Evolutionary conservation across 352 stramenopile species (phyloP).

Genomic region (Globisporangium polare): DNA sequence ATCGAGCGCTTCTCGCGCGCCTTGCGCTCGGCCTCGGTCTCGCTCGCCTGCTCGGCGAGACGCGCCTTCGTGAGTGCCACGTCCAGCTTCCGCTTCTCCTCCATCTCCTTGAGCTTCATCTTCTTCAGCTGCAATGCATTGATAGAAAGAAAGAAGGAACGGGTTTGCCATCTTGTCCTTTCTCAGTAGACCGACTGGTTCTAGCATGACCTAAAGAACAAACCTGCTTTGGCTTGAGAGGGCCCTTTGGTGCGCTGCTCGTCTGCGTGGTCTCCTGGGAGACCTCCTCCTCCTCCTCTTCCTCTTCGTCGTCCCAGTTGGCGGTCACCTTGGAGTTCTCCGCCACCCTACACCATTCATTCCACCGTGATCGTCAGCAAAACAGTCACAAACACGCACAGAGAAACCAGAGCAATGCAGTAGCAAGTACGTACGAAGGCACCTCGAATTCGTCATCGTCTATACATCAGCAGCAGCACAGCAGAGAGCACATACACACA

Average conservation of each 20-base stretch:
- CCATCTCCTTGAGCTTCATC: slow-evolving; percentile 82
- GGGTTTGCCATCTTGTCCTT: background rate
- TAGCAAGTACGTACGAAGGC: slow-evolving; percentile 19
- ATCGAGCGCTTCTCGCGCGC: slow-evolving; percentile 57
- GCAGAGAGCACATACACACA: background rate
- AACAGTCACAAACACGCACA: background rate
- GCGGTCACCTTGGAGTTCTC: slow-evolving; percentile 36
- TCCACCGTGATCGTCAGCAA: background rate
- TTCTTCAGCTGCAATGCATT: slow-evolving; percentile 55
- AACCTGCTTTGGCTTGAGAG: slow-evolving; percentile 74
- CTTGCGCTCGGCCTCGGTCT: slow-evolving; percentile 56
- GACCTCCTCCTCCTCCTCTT: slow-evolving; percentile 60
- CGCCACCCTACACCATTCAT: slow-evolving; percentile 21
- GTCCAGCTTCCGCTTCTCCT: slow-evolving; percentile 78
- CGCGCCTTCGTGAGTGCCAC: slow-evolving; percentile 71
- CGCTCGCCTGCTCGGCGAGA: slow-evolving; percentile 62
- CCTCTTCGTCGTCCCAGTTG: slow-evolving; percentile 79
- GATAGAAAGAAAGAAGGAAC: background rate
- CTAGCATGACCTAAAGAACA: too few species aligned
- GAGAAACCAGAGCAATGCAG: background rate
- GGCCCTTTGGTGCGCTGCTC: slow-evolving; percentile 35
- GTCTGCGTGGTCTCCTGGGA: slow-evolving; percentile 19
- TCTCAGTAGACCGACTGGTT: too few species aligned
- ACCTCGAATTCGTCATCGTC: slow-evolving; percentile 86
- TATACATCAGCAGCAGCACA: slow-evolving; percentile 14